These are phyloP conservation scores for Paraglomus brasilianum DNA, from an alignment of 192 early-diverging fungal species.

Conservation along the genomic window DNA sequence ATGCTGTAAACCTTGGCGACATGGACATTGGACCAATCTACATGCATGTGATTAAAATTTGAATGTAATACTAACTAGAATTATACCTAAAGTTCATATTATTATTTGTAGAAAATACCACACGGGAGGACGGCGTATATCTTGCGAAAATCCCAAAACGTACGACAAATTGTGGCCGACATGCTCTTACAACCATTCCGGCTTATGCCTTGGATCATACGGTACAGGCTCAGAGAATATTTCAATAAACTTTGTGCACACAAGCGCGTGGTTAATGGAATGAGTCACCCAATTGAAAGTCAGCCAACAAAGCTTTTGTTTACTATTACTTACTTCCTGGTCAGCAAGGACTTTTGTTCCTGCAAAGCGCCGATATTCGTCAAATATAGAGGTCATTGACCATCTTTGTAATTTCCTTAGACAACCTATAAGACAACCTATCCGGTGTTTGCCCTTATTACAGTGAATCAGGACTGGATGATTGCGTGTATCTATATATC, in stretches of 20 bases:
- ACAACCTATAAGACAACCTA: constrained; percentile 93
- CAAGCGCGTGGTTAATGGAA: background rate
- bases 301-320: background rate
- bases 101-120: too few relatives aligned
- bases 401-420: constrained; percentile 91
- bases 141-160: too few relatives aligned
- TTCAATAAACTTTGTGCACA: constrained; percentile 50
- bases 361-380: constrained; percentile 94
- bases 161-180: too few relatives aligned
- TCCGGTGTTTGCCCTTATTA: constrained; percentile 92
- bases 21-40: too few relatives aligned
- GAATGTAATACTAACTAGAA: too few relatives aligned
- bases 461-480: constrained; percentile 86
- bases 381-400: constrained; percentile 96
- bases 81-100: too few relatives aligned
- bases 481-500: constrained; percentile 40
- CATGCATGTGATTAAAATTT: too few relatives aligned
- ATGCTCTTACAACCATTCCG: constrained; percentile 45
- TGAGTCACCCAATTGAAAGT: background rate
- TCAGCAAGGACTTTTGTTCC: constrained; percentile 88
- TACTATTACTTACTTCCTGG: constrained; percentile 71
- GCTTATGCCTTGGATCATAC: constrained; percentile 45
- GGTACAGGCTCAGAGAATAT: constrained; percentile 51
- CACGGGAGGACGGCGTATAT: too few relatives aligned
- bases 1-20: background rate